Evolutionary conservation across 73 alveolate genomes (phyloP).

Genomic region (Paraurostyla sp.): DNA sequence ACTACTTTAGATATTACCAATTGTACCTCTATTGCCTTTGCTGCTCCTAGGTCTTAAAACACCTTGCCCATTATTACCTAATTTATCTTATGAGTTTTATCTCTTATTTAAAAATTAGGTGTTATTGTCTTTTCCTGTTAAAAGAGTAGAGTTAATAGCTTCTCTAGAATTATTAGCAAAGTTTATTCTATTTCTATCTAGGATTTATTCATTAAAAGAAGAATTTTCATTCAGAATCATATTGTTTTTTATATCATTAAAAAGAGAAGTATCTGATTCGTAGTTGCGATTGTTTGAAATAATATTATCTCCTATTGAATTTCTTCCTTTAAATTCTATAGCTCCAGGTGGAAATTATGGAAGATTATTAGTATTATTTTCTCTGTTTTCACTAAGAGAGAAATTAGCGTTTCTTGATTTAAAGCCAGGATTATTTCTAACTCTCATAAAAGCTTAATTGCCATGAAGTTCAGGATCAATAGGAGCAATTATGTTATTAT

Average conservation of each 20-base stretch:
- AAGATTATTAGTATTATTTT: background rate
- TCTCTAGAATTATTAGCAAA: background rate
- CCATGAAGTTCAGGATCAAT: background rate
- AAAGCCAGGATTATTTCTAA: background rate
- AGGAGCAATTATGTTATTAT: constrained; percentile 15
- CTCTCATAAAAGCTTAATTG: background rate
- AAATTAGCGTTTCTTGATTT: constrained; percentile 46
- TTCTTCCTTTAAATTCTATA: background rate
- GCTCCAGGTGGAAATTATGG: background rate
- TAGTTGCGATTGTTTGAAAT: background rate
- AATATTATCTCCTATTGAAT: constrained; percentile 2
- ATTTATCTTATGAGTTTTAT: constrained; percentile 8
- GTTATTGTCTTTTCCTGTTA: constrained; percentile 1
- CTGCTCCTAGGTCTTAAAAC: constrained; percentile 41
- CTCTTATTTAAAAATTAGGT: background rate
- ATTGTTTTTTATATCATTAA: constrained; percentile 7
- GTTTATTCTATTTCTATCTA: constrained; percentile 18
- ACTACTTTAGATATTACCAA: background rate
- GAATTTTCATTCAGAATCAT: constrained; percentile 45
- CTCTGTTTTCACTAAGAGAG: constrained; percentile 47
- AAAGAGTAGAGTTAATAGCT: constrained; percentile 5
- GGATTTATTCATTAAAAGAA: constrained; percentile 25
- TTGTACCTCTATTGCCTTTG: constrained; percentile 36
- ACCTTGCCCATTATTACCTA: too few species aligned
- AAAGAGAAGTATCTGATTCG: constrained; percentile 22